Base-by-base conservation (phyloP, 2,329 filamentous ascomycete genomes). In the Pseudogymnoascus sp. region DNA sequence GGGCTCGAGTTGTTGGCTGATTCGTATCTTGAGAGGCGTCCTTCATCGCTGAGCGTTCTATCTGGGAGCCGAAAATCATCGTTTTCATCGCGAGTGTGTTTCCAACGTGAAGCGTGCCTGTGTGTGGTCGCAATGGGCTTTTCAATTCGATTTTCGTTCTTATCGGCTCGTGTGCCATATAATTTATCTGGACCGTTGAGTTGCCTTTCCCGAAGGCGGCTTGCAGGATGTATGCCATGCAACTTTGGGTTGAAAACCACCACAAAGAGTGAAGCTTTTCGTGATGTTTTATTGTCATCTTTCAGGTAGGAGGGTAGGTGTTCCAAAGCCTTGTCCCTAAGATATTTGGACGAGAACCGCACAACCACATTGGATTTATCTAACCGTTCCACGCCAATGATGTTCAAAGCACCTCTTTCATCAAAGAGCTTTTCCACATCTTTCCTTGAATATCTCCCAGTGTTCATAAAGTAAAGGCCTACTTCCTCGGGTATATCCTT, bases 381-480 rank as follows among this genome's bases (percentile, higher is more conserved):
- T 26, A 56, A 12, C n/a, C 46, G 26, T 31, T 31, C 46, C 8
- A 56, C 46, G n/a, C n/a, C n/a, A 11, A 56, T 26, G 12, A 56
- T 56, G 46, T 56, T 56, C n/a, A 12, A 16, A 19, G 4, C 10
- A 19, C 33, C 46, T 19, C 26, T 56, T 16, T 31, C 46, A 2
- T 19, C 28, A 10, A 56, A 56, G 8, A 56, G 26, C 10, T 2
- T 31, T 31, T 56, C 46, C n/a, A 56, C 26, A 31, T 56, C 46
- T 10, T 56, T 56, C 46, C 46, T 56, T 10, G 26, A 56, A 19
- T 56, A 56, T 16, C 46, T 56, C 8, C 46, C 26, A 7, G 46
- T 56, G n/a, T 56, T 56, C n/a, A 56, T 56, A 16, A 56, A 56
- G n/a, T 56, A 56, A 33, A 56, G 46, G 5, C 46, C 46, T 12